Evolutionary conservation across 345 rosid genomes (phyloP).

Genomic region (Rhodamnia rubescens): DNA sequence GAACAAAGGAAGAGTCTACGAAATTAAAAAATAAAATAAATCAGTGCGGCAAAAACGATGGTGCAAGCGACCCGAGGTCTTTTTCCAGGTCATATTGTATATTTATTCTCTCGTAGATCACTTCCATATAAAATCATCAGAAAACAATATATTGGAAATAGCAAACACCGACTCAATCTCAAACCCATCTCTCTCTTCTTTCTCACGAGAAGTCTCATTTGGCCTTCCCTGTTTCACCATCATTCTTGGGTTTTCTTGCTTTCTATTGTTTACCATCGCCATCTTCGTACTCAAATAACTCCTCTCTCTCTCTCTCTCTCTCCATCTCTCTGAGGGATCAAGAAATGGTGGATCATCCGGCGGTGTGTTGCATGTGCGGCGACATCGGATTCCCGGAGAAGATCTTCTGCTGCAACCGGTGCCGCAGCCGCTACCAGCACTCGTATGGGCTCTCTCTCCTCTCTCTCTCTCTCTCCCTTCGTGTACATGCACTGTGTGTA

Average conservation of each 20-base stretch:
- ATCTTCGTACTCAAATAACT: not conserved
- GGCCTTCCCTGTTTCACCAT: not conserved
- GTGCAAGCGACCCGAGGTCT: too few relatives aligned
- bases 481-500: not conserved
- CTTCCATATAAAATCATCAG: too few relatives aligned
- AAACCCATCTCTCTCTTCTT: not conserved
- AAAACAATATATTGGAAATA: too few relatives aligned
- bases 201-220: not conserved
- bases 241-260: not conserved
- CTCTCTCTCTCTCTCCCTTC: not conserved
- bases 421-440: conserved; percentile 81
- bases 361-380: conserved; percentile 96
- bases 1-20: too few relatives aligned
- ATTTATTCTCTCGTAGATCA: too few relatives aligned
- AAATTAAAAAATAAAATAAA: too few relatives aligned
- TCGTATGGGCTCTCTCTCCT: conserved; percentile 36
- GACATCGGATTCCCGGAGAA: conserved; percentile 95
- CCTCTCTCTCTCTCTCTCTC: not conserved
- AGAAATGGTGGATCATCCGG: conserved; percentile 69
- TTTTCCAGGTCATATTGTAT: too few relatives aligned
- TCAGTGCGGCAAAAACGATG: too few relatives aligned
- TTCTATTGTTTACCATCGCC: not conserved
- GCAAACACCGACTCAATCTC: too few relatives aligned
- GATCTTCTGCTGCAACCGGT: conserved; percentile 86
- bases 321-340: not conserved